Evolutionary conservation across 2,329 filamentous ascomycete genomes (phyloP), one percentile per base, ranked within the genome.

Genomic region (Neonectria ditissima): DNA sequence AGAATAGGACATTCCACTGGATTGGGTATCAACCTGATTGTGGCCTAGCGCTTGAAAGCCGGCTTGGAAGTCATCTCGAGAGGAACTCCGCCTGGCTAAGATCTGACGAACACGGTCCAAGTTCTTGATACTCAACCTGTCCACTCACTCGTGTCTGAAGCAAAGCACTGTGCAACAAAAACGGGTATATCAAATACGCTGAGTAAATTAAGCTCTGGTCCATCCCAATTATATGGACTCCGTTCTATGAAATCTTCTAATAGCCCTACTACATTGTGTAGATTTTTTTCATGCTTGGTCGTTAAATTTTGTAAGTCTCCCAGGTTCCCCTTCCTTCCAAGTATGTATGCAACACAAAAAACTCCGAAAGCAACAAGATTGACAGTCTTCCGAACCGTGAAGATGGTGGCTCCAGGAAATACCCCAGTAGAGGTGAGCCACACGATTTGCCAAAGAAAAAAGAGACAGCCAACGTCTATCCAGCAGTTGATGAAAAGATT

Each of bases 261-360:
- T 60, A 56, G 55, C 48, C 61, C 62, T 55, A 67, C 70, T 70
- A 73, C 69, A 66, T 65, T 70, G 58, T 71, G 67, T 73, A 69
- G 70, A 69, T 69, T 70, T 63, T 69, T 70, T 58, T 73, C 70
- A 73, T 73, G 69, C 70, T 72, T 64, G 56, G 68, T 73, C 71
- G 69, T 73, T 73, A 73, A 66, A 67, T 53, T 62, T 60, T 59
- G 52, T 62, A 60, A 62, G 59, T 67, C 55, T 45, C 63, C 57
- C 62, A 53, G 28, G 59, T 60, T 14, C 7, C 34, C 61, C 57
- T 60, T 61, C 39, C 39, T 68, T 53, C 55, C 61, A 66, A 51
- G 28, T 59, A 43, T 55, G 28, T 22, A 32, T 56, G 30, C 28
- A 39, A 32, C 16, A 14, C 32, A 43, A 50, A 50, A 50, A 39